Conservation (phyloP, 352 stramenopile genomes). For the Pythium grandisporangium region DNA sequence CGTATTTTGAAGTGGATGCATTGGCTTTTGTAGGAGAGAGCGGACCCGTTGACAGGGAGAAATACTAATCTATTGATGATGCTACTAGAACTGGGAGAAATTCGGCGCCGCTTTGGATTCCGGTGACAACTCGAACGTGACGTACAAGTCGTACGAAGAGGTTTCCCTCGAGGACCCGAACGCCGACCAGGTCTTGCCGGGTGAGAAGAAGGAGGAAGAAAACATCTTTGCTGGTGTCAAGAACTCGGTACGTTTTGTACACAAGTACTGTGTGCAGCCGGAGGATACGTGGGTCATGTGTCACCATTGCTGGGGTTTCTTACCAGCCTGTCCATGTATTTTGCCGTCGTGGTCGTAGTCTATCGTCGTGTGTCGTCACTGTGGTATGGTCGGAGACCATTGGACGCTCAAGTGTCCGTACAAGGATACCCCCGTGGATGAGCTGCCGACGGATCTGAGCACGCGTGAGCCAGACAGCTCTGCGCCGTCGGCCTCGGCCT, state of each 20-base stretch:
- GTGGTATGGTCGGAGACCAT: conserved; percentile 85
- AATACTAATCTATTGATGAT: no score
- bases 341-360: conserved; percentile 15
- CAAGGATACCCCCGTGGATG: conserved; percentile 80
- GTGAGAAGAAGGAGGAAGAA: conserved; percentile 86
- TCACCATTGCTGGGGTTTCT: not conserved
- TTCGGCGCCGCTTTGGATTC: conserved; percentile 69
- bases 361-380: conserved; percentile 86
- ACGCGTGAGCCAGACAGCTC: conserved; percentile 26
- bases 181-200: conserved; percentile 75
- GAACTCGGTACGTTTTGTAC: conserved; percentile 42
- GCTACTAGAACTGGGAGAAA: conserved; percentile 74
- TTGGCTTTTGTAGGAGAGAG: no score
- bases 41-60: no score
- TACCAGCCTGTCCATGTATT: not conserved
- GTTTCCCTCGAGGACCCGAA: conserved; percentile 79
- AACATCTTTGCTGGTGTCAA: conserved; percentile 83
- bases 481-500: conserved; percentile 17
- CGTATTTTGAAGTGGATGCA: not conserved
- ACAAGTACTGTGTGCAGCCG: no score
- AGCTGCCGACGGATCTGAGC: conserved; percentile 62
- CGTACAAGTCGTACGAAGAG: conserved; percentile 80
- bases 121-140: conserved; percentile 79
- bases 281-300: no score
- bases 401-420: conserved; percentile 90